These are phyloP conservation scores for Psilocybe mexicana DNA, from an alignment of 1,284 basidiomycete genomes.

Conservation along the genomic window DNA sequence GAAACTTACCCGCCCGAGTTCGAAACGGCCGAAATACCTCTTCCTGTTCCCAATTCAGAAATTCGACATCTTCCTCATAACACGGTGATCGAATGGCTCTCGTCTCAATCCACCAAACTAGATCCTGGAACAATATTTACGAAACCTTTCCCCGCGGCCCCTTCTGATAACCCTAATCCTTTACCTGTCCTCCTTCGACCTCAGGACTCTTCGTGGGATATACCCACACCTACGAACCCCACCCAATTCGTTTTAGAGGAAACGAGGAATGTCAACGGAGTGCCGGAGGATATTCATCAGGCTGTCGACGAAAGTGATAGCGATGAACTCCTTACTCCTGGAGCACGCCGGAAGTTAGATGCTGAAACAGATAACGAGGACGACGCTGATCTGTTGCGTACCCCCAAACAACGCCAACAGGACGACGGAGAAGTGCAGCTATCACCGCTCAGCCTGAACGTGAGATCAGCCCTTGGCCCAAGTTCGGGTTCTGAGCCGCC, in stretches of 20 bases:
- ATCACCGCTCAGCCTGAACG: slow-evolving; percentile 24
- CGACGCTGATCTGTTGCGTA: slow-evolving; percentile 22
- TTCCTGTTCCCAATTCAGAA: slow-evolving; percentile 23
- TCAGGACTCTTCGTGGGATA: slow-evolving; percentile 17
- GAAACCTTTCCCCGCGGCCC: slow-evolving; percentile 22
- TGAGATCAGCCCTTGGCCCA: slow-evolving; percentile 19
- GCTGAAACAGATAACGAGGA: slow-evolving; percentile 20
- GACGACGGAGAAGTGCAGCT: slow-evolving; percentile 13
- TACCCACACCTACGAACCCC: slow-evolving; percentile 12
- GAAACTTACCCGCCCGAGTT: not conserved
- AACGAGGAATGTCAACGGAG: not conserved
- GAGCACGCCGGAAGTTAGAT: slow-evolving; percentile 6
- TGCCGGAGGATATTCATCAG: not conserved
- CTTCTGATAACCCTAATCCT: slow-evolving; percentile 15
- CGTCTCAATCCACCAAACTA: slow-evolving; percentile 12
- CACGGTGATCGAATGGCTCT: slow-evolving; percentile 17
- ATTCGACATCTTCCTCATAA: slow-evolving; percentile 14
- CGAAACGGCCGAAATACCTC: slow-evolving; percentile 9
- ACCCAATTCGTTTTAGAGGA: slow-evolving; percentile 3
- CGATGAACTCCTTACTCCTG: slow-evolving; percentile 27
- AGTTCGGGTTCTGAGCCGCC: slow-evolving; percentile 7
- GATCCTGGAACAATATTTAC: slow-evolving; percentile 20
- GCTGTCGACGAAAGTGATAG: slow-evolving; percentile 15
- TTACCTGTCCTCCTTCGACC: slow-evolving; percentile 20
- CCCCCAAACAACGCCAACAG: slow-evolving; percentile 16